Evolutionary conservation across 2,329 filamentous ascomycete species (phyloP).

Genomic region (Verticillium albo-atrum): DNA sequence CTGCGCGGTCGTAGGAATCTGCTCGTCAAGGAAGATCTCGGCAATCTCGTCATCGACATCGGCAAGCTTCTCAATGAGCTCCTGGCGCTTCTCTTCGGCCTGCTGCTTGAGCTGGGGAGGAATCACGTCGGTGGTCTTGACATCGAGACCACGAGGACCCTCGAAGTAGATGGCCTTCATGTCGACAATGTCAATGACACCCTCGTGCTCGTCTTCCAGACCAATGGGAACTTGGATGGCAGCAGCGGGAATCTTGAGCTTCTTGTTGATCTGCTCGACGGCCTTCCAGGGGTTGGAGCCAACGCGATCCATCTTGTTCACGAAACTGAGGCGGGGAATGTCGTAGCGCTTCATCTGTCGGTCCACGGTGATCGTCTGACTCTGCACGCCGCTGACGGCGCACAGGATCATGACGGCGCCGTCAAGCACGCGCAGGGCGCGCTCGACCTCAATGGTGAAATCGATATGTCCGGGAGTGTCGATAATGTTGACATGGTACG

Average conservation of each 20-base stretch:
- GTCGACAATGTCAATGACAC: slow-evolving; percentile 85
- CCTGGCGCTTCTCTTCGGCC: slow-evolving; percentile 75
- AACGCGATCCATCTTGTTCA: slow-evolving; percentile 99
- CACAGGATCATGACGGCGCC: slow-evolving; percentile 98
- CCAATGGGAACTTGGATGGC: slow-evolving; percentile 95
- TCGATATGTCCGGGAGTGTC: slow-evolving; percentile 98
- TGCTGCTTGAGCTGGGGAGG: slow-evolving; percentile 74
- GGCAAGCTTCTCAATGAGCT: slow-evolving; percentile 89
- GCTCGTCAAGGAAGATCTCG: slow-evolving; percentile 87
- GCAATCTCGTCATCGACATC: slow-evolving; percentile 98
- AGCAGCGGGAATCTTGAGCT: slow-evolving; percentile 88
- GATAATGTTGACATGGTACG: slow-evolving; percentile 97
- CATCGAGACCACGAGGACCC: slow-evolving; percentile 71
- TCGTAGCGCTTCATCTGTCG: slow-evolving; percentile 99
- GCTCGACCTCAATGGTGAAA: slow-evolving; percentile 97
- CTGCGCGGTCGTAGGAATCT: slow-evolving; percentile 71
- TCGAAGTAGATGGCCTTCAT: slow-evolving; percentile 95
- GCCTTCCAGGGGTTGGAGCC: slow-evolving; percentile 97
- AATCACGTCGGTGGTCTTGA: slow-evolving; percentile 74
- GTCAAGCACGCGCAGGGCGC: slow-evolving; percentile 89
- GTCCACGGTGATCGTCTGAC: slow-evolving; percentile 96
- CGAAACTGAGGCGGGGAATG: slow-evolving; percentile 88
- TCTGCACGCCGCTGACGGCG: slow-evolving; percentile 94
- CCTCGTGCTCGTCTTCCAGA: slow-evolving; percentile 83
- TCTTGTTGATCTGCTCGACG: slow-evolving; percentile 94